Percentiles rank a stretch among this genome's conserved stretches.
Evolutionary conservation across 805 yeast genomes (phyloP).

Genomic region (Candida succiphila): DNA sequence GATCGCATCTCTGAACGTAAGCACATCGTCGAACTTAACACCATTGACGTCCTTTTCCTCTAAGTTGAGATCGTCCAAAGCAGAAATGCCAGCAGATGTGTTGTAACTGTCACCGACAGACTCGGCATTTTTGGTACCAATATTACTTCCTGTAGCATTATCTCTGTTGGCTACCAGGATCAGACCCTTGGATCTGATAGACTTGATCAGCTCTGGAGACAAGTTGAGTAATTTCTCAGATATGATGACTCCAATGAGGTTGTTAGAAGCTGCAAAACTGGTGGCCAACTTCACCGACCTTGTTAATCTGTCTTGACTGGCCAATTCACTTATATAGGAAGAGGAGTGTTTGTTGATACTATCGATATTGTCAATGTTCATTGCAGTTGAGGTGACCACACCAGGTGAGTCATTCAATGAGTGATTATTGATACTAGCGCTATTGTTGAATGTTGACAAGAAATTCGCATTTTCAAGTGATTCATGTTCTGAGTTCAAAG

Average conservation of each 20-base stretch:
- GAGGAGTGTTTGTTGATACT: slow-evolving; percentile 25
- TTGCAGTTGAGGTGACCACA: slow-evolving; percentile 5
- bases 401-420: slow-evolving; percentile 1
- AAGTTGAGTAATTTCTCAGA: slow-evolving; percentile 60
- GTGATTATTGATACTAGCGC: neutral
- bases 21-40: slow-evolving; percentile 47
- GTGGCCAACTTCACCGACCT: slow-evolving; percentile 78
- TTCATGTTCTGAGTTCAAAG: slow-evolving; percentile 6
- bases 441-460: neutral
- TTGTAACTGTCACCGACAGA: slow-evolving; percentile 2
- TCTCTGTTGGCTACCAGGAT: slow-evolving; percentile 57
- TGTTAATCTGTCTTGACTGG: slow-evolving; percentile 34
- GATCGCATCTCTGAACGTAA: slow-evolving; percentile 57
- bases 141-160: too few species aligned
- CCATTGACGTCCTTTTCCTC: slow-evolving; percentile 49
- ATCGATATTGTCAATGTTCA: slow-evolving; percentile 25
- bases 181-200: slow-evolving; percentile 72
- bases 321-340: slow-evolving; percentile 20
- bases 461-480: neutral
- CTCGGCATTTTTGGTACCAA: too few species aligned
- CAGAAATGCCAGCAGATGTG: neutral
- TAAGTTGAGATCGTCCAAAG: slow-evolving; percentile 4
- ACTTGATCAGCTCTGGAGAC: slow-evolving; percentile 67
- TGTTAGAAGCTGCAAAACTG: slow-evolving; percentile 69
- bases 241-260: slow-evolving; percentile 74